Conservation (phyloP, 768 basidiomycete species). For the Lentinula sp. region DNA sequence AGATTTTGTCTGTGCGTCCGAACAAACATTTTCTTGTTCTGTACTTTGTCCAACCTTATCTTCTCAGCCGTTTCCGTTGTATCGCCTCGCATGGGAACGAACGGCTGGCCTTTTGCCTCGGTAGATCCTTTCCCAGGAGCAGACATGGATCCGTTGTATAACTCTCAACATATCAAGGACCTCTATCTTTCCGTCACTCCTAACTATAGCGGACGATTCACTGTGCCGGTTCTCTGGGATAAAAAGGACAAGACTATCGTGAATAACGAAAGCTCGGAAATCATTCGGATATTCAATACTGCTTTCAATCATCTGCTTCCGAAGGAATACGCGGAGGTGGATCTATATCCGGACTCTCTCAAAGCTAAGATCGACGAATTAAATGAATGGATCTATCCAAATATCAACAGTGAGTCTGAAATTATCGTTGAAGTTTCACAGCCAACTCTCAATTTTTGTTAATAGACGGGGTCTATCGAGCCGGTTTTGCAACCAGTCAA, state of each 20-base stretch:
- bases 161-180: constrained; percentile 70
- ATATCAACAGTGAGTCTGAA: constrained; percentile 65
- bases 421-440: neutral
- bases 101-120: constrained; percentile 85
- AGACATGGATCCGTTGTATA: constrained; percentile 69
- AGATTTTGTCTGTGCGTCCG: constrained; percentile 62
- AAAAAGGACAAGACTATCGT: constrained; percentile 83
- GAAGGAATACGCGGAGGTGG: constrained; percentile 53
- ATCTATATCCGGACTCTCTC: constrained; percentile 74
- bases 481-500: constrained; percentile 82
- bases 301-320: constrained; percentile 74
- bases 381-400: constrained; percentile 83
- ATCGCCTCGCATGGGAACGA: constrained; percentile 76
- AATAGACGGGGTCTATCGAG: constrained; percentile 79
- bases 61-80: constrained; percentile 67
- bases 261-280: constrained; percentile 94
- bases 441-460: neutral
- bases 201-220: constrained; percentile 72
- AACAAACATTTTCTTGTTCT: neutral
- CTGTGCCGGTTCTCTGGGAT: constrained; percentile 91
- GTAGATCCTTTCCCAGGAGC: constrained; percentile 65
- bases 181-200: constrained; percentile 76
- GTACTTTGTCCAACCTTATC: neutral
- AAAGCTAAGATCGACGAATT: constrained; percentile 74
- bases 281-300: constrained; percentile 89